Base-by-base conservation (phyloP, 129 eudicot species). In the Tagetes patula region DNA sequence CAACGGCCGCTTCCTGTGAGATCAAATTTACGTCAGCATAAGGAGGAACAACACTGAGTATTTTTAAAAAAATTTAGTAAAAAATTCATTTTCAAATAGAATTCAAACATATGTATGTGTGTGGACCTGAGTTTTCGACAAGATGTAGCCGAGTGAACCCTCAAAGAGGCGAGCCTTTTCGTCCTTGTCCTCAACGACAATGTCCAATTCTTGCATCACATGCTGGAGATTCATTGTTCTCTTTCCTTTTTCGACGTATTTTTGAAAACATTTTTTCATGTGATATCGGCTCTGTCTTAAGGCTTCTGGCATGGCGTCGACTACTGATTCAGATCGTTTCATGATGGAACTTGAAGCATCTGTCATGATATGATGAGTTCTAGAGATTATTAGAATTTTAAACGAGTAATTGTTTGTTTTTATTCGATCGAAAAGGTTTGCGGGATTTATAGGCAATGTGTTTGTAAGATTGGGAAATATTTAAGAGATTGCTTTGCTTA, bases 241-340 rank as follows among this genome's bases (percentile, higher is more conserved):
- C 53, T 81, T 91, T 5, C 99, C 99, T 56, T 88, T 80, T 69
- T 86, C 96, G 1, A 77, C 53, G 59, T 85, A 95, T 77, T 87
- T 86, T 3, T 85, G 81, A 74, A 95, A 90, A 66, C 97, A 86
- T 70, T 71, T 91, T 82, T 95, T 91, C 99, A 95, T 95, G 62
- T 91, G 96, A 81, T 95, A 95, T 2, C 97, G 82, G 84, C 97
- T 91, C 71, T 95, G 89, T 74, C 89, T 91, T 31, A 91, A 79
- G n/a, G 97, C 97, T 74, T 95, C 97, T 2, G 99, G 99, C 99
- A 95, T 91, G 79, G 79, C 85, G 20, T 85, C 95, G 2, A 81
- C 82, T 68, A 85, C 67, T 5, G 99, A 83, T 53, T 94, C 91
- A 0, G 97, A 84, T 7, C 96, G 82, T 81, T 81, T 88, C 80